A percentile compares a stretch with the other conserved stretches of the same genome.
Evolutionary conservation across 768 basidiomycete species (phyloP).

Genomic region (Cystofilobasidium bisporidii): DNA sequence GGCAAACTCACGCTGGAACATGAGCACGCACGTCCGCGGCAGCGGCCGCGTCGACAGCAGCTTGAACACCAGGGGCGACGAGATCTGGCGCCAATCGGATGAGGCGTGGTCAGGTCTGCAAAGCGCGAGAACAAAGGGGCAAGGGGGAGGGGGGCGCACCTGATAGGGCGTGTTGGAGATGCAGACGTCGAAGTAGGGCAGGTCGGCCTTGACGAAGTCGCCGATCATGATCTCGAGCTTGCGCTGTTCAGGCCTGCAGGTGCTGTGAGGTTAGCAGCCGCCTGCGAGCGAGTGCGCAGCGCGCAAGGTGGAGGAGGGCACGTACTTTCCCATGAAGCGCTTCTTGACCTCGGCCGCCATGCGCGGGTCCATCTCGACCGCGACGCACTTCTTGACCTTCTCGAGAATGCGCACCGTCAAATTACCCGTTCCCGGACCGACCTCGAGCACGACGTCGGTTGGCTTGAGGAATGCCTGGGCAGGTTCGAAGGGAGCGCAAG

Average conservation of each 20-base stretch:
- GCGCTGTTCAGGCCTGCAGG: slow-evolving; percentile 74
- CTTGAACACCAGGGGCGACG: slow-evolving; percentile 92
- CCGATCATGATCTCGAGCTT: slow-evolving; percentile 92
- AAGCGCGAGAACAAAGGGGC: background rate
- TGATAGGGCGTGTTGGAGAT: slow-evolving; percentile 99
- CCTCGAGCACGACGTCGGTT: slow-evolving; percentile 92
- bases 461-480: slow-evolving; percentile 77
- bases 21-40: slow-evolving; percentile 87
- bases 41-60: slow-evolving; percentile 91
- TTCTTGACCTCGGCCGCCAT: slow-evolving; percentile 98
- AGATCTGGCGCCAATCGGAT: slow-evolving; percentile 49
- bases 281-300: too few species aligned
- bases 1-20: slow-evolving; percentile 99
- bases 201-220: slow-evolving; percentile 94
- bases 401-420: slow-evolving; percentile 87
- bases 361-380: slow-evolving; percentile 85
- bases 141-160: slow-evolving; percentile 33
- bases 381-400: slow-evolving; percentile 82
- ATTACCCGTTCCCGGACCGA: slow-evolving; percentile 55
- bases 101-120: background rate
- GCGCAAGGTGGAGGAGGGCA: slow-evolving; percentile 33
- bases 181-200: slow-evolving; percentile 98
- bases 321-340: slow-evolving; percentile 94
- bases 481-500: slow-evolving; percentile 11
- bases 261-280: too few species aligned